phyloP scores from a whole-genome alignment of 495 filamentous ascomycete species.

The Chlorociboria aeruginascens region DNA sequence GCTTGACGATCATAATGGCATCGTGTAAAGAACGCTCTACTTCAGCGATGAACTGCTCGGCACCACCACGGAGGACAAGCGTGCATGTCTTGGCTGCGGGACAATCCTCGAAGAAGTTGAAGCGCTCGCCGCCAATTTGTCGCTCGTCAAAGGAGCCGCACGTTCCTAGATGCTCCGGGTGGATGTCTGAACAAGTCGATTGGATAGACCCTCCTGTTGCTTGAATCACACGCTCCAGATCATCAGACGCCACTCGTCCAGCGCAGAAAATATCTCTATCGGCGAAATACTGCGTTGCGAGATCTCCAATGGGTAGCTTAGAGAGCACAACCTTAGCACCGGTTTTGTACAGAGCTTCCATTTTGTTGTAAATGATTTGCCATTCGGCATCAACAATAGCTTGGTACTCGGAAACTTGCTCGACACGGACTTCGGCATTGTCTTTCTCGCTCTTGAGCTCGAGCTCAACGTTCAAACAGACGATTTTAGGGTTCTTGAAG shows the following conservation, averaged over 20 bases:
- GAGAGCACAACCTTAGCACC: constrained; percentile 94
- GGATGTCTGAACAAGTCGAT: constrained; percentile 95
- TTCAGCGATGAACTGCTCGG: constrained; percentile 98
- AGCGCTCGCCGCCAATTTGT: constrained; percentile 93
- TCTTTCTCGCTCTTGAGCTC: constrained; percentile 98
- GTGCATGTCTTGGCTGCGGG: constrained; percentile 94
- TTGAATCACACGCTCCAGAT: constrained; percentile 92
- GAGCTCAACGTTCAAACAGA: constrained; percentile 93
- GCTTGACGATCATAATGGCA: constrained; percentile 99
- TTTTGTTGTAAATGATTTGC: constrained; percentile 99
- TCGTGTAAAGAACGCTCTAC: constrained; percentile 95
- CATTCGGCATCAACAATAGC: constrained; percentile 98
- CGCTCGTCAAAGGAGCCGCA: constrained; percentile 89
- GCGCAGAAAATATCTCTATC: constrained; percentile 98
- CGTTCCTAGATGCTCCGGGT: constrained; percentile 75
- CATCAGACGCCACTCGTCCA: constrained; percentile 81
- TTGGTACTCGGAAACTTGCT: constrained; percentile 98
- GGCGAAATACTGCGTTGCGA: constrained; percentile 96
- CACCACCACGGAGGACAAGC: constrained; percentile 84
- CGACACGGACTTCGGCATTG: constrained; percentile 94
- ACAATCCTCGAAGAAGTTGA: constrained; percentile 96
- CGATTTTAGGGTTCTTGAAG: constrained; percentile 86
- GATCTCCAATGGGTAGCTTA: constrained; percentile 93
- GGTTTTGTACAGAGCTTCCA: constrained; percentile 83
- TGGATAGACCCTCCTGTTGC: constrained; percentile 87